These are phyloP conservation scores for Amaranthus cruentus DNA, from an alignment of 148 eudicot species.

Conservation along the genomic window DNA sequence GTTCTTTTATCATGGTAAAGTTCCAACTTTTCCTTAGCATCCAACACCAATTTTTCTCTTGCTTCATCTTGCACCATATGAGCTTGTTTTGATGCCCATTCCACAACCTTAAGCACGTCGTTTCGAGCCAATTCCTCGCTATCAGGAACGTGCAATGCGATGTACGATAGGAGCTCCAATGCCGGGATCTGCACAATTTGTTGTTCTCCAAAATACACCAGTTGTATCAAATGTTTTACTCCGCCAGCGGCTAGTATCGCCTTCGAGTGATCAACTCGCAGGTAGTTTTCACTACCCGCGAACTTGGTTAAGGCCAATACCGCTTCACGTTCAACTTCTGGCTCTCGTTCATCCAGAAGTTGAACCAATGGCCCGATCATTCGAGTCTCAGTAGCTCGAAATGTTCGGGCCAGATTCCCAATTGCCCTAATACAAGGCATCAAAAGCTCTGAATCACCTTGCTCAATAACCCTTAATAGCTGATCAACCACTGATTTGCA, in stretches of 20 bases:
- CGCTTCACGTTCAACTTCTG: constrained; percentile 63
- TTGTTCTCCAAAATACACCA: constrained; percentile 85
- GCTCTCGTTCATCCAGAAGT: constrained; percentile 72
- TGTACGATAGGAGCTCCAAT: constrained; percentile 52
- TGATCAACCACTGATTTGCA: constrained; percentile 92
- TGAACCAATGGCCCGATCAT: constrained; percentile 76
- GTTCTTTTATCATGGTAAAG: constrained; percentile 79
- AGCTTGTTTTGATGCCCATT: constrained; percentile 88
- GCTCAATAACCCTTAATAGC: constrained; percentile 47
- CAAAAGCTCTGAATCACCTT: constrained; percentile 55
- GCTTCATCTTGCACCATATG: constrained; percentile 48
- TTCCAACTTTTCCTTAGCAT: constrained; percentile 66
- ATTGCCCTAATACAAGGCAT: constrained; percentile 70
- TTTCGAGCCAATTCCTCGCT: constrained; percentile 70
- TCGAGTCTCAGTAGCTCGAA: constrained; percentile 79
- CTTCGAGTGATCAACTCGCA: constrained; percentile 77
- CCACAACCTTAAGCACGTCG: constrained; percentile 70
- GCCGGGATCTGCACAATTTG: constrained; percentile 62
- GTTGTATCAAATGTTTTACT: constrained; percentile 72
- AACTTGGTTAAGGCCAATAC: constrained; percentile 64
- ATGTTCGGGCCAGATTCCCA: constrained; percentile 81
- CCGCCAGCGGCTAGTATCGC: constrained; percentile 75
- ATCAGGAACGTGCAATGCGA: constrained; percentile 73
- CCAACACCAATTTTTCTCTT: constrained; percentile 54
- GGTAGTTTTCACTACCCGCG: constrained; percentile 64